Evolutionary conservation across 345 rosid genomes (phyloP).

Genomic region (Reutealis trisperma): DNA sequence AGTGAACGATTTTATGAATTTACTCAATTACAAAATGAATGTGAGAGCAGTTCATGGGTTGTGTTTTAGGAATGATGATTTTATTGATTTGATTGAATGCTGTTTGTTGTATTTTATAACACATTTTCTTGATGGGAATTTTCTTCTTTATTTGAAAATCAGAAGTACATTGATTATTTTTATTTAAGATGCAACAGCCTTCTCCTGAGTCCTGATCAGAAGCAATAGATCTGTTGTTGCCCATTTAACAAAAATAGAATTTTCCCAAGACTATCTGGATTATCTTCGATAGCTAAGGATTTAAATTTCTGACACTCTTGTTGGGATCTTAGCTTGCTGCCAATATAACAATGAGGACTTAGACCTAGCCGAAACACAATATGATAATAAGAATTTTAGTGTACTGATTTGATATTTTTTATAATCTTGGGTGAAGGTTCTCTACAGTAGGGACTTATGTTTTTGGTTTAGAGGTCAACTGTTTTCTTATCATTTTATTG

Average conservation of each 20-base stretch:
- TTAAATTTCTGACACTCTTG: background rate
- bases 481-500: background rate
- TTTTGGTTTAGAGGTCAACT: background rate
- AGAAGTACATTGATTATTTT: no score
- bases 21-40: background rate
- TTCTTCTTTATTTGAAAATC: no score
- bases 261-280: background rate
- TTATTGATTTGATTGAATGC: background rate
- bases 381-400: background rate
- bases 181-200: no score
- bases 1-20: background rate
- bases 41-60: background rate
- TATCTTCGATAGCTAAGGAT: background rate
- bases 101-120: background rate
- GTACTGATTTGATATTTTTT: background rate
- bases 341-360: background rate
- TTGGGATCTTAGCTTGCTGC: background rate
- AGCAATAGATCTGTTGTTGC: background rate
- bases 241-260: background rate
- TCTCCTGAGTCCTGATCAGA: background rate
- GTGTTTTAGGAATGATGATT: background rate
- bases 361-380: background rate
- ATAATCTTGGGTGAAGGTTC: background rate
- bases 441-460: background rate
- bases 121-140: no score